Conservation (phyloP, 2,329 filamentous ascomycete species). For the Pseudogymnoascus sp. region DNA sequence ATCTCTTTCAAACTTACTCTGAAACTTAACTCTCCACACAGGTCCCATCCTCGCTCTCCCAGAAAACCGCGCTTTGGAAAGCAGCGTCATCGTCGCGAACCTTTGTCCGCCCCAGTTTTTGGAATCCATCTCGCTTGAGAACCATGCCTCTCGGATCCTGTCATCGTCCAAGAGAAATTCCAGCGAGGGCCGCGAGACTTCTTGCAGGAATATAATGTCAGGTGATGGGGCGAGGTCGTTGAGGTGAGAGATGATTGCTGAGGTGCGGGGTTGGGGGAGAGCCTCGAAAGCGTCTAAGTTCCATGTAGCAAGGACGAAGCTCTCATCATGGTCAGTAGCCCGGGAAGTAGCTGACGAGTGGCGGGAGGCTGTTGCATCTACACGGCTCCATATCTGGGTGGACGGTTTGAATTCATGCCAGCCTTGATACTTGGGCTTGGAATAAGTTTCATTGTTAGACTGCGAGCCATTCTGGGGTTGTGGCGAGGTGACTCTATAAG, state of each 20-base stretch:
- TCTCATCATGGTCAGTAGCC: background rate
- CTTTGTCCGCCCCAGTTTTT: slow-evolving; percentile 17
- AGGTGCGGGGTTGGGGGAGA: slow-evolving; percentile 17
- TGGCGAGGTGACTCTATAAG: no score
- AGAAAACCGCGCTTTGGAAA: slow-evolving; percentile 24
- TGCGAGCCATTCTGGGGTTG: background rate
- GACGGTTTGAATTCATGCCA: background rate
- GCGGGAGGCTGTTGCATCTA: background rate
- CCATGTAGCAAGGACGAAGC: slow-evolving; percentile 25
- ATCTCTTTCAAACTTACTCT: slow-evolving; percentile 27
- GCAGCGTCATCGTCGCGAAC: slow-evolving; percentile 24
- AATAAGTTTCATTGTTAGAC: background rate
- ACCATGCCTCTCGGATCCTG: slow-evolving; percentile 25
- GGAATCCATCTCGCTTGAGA: slow-evolving; percentile 25
- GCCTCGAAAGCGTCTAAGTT: slow-evolving; percentile 25
- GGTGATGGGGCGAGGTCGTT: slow-evolving; percentile 12
- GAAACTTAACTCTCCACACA: slow-evolving; percentile 27
- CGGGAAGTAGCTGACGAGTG: background rate
- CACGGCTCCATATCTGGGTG: background rate
- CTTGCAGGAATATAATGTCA: slow-evolving; percentile 31
- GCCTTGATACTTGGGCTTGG: background rate
- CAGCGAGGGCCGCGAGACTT: slow-evolving; percentile 24
- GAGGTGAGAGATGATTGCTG: slow-evolving; percentile 24
- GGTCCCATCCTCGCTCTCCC: slow-evolving; percentile 19
- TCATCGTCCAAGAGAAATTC: slow-evolving; percentile 19